A percentile compares a stretch with the other conserved stretches of the same genome.
Evolutionary conservation across 1,139 yeast species (phyloP).

Genomic region (Pichia sp.): DNA sequence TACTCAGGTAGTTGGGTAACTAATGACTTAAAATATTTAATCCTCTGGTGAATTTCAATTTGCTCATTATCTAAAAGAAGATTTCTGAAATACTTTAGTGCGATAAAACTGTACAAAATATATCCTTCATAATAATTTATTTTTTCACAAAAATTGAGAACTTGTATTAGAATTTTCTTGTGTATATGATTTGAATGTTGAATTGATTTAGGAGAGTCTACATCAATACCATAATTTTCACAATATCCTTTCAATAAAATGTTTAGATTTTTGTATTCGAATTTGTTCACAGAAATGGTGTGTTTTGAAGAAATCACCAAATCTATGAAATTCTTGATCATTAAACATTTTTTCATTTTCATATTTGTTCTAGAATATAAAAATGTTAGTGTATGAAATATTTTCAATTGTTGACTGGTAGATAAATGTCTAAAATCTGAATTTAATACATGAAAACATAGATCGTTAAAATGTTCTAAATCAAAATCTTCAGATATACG

Average conservation of each 20-base stretch:
- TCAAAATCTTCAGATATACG: conserved; percentile 15
- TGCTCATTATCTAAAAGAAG: conserved; percentile 45
- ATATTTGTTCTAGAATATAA: conserved; percentile 59
- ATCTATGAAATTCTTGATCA: conserved; percentile 43
- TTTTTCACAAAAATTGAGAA: conserved; percentile 21
- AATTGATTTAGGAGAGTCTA: not conserved
- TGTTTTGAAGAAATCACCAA: conserved; percentile 16
- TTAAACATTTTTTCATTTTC: conserved; percentile 62
- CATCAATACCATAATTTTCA: conserved; percentile 18
- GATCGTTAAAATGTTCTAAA: conserved; percentile 9
- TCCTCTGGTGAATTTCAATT: conserved; percentile 19
- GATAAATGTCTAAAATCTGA: conserved; percentile 39
- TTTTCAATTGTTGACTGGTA: conserved; percentile 48
- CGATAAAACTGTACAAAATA: conserved; percentile 23
- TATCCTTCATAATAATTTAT: conserved; percentile 17
- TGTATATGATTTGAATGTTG: conserved; percentile 18
- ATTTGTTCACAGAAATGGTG: conserved; percentile 9
- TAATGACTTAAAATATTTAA: conserved; percentile 20
- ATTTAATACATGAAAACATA: conserved; percentile 30
- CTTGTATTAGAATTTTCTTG: conserved; percentile 19
- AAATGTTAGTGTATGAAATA: conserved; percentile 62
- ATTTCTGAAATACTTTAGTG: conserved; percentile 20
- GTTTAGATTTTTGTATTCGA: conserved; percentile 16
- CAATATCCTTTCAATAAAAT: conserved; percentile 19
- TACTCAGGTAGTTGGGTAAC: conserved; percentile 20